phyloP scores from a whole-genome alignment of 2,329 filamentous ascomycete genomes.

The Pseudonectria buxi region DNA sequence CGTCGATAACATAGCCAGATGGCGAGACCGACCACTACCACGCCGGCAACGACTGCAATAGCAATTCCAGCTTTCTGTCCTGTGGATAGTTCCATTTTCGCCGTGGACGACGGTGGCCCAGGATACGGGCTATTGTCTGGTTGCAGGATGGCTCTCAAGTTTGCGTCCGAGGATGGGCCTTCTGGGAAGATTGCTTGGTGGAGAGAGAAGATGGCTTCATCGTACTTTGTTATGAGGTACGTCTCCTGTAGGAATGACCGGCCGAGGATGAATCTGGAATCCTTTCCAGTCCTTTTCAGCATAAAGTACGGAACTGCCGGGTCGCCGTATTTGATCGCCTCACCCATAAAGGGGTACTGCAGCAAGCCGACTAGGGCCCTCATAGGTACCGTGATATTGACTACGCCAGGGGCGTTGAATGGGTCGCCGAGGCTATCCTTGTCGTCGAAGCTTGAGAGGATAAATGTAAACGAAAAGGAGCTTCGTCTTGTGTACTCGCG shows the following conservation, averaged over 20 bases:
- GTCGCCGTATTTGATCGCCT: slow-evolving; percentile 36
- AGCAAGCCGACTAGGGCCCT: slow-evolving; percentile 44
- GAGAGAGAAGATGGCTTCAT: slow-evolving; percentile 45
- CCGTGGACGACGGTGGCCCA: slow-evolving; percentile 19
- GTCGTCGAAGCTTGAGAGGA: slow-evolving; percentile 49
- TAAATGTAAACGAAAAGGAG: slow-evolving; percentile 50
- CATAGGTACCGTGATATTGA: slow-evolving; percentile 50
- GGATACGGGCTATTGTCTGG: slow-evolving; percentile 42
- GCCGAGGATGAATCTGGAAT: slow-evolving; percentile 54
- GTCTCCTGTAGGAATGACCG: slow-evolving; percentile 65
- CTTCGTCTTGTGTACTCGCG: slow-evolving; percentile 36
- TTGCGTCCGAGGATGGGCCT: slow-evolving; percentile 32
- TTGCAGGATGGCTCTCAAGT: slow-evolving; percentile 36
- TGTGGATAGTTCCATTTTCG: slow-evolving; percentile 28
- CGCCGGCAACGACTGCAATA: slow-evolving; percentile 29
- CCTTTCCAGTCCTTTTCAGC: slow-evolving; percentile 48
- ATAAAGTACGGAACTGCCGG: slow-evolving; percentile 57
- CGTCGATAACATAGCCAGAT: slow-evolving; percentile 30
- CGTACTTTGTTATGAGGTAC: slow-evolving; percentile 52
- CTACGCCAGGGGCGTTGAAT: slow-evolving; percentile 41
- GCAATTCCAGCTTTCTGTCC: slow-evolving; percentile 41
- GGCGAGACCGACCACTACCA: slow-evolving; percentile 19
- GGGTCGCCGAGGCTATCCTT: slow-evolving; percentile 45
- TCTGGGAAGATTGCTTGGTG: slow-evolving; percentile 49
- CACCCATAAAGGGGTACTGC: slow-evolving; percentile 42